Evolutionary conservation across 768 basidiomycete species (phyloP).

Genomic region (Mycena rebaudengoi): DNA sequence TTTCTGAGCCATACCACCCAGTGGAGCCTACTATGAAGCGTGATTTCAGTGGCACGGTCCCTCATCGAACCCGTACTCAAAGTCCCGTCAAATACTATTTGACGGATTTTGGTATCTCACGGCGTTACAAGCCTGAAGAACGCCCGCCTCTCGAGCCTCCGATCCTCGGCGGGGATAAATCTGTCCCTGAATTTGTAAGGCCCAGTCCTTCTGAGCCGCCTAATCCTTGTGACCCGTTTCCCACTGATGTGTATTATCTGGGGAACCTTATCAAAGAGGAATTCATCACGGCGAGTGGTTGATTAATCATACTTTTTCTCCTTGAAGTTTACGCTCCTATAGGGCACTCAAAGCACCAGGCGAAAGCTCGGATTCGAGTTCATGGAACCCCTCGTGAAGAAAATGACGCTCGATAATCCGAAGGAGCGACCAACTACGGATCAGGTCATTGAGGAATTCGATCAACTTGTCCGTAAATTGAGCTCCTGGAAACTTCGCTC

Average conservation of each 20-base stretch:
- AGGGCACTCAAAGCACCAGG: too few species aligned
- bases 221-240: conserved; percentile 49
- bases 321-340: too few species aligned
- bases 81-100: conserved; percentile 42
- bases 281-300: background rate
- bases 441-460: conserved; percentile 21
- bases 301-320: background rate
- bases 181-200: background rate
- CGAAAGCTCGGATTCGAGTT: conserved; percentile 24
- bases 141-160: conserved; percentile 35
- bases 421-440: conserved; percentile 26
- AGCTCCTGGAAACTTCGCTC: background rate
- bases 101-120: conserved; percentile 47
- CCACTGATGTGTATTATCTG: conserved; percentile 50
- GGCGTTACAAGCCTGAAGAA: conserved; percentile 34
- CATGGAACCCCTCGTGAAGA: conserved; percentile 18
- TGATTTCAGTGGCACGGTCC: background rate
- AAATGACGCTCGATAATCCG: conserved; percentile 35
- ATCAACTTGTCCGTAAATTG: background rate
- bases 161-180: conserved; percentile 49
- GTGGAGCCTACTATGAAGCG: conserved; percentile 14
- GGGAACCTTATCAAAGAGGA: background rate
- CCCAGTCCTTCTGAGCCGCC: conserved; percentile 30
- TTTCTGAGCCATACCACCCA: conserved; percentile 38
- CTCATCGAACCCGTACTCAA: conserved; percentile 32